Evolutionary conservation across 306 rosid species (phyloP), one percentile per base, ranked within the genome.

Genomic region (Castanopsis chinensis): DNA sequence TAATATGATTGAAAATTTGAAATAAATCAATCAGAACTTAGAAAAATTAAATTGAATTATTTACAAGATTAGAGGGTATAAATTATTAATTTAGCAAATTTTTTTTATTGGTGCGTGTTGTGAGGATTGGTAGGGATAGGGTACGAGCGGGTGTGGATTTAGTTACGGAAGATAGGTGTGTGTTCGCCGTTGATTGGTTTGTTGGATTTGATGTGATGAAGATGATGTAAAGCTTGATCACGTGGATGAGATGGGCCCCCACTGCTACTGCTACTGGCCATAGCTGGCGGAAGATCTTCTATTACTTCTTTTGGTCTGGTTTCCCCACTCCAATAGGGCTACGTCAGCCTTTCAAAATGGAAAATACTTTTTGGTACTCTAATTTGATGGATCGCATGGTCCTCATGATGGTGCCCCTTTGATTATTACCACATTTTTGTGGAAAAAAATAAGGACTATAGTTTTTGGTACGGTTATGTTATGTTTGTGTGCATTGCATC

Each of bases 311-410:
- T 37, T 23, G 70, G 76, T 25, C 25, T 76, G 30, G 30, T 78
- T 79, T 61, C 11, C 35, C 4, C 9, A 13, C 78, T 80, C 56
- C n/a, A 3, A 68, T 58, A 78, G 60, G 73, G 79, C 92, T 81
- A 80, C 83, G 87, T 84, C 79, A 76, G 45, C 13, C 54, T 14
- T 21, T 79, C 14, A 1, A 17, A 51, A 21, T 18, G 53, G 6
- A 1, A 17, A 51, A 21, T 18, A 53, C 53, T 49, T 9, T 61
- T 45, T 49, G 18, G 43, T 20, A 32, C 41, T 11, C 54, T 59
- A 28, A 72, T 37, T 14, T 58, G 33, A 61, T 33, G 69, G 72
- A 78, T 80, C 18, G 81, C 70, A 64, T 76, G 87, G 63, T 77
- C 78, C 82, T 72, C 76, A 61, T 56, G 81, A 75, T 74, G 54